These are phyloP conservation scores for Colletotrichum sp. DNA, from an alignment of 2,329 filamentous ascomycete genomes.

Conservation along the genomic window DNA sequence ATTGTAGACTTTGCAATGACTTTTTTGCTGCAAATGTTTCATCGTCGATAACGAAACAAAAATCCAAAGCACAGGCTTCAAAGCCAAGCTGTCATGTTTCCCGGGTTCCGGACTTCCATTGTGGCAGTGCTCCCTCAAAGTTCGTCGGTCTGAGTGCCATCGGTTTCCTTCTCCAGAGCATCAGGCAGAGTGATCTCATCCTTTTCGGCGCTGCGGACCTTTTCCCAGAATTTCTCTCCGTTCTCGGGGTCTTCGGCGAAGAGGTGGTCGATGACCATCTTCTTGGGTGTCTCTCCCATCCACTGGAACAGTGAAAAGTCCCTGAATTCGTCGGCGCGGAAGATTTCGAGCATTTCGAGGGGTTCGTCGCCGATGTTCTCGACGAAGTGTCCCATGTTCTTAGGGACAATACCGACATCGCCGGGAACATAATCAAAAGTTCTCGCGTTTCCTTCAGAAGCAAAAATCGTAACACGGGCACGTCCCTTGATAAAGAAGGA, in stretches of 20 bases:
- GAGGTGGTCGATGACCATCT: constrained; percentile 69
- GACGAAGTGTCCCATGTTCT: constrained; percentile 81
- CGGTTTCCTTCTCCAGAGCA: neutral
- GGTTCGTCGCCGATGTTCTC: constrained; percentile 80
- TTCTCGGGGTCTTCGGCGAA: constrained; percentile 67
- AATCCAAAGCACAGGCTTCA: neutral
- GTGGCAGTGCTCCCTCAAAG: constrained; percentile 4
- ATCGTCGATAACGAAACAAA: neutral
- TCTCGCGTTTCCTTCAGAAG: constrained; percentile 68
- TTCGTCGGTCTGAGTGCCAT: neutral
- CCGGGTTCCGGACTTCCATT: neutral
- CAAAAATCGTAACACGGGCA: constrained; percentile 77
- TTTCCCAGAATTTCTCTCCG: constrained; percentile 66
- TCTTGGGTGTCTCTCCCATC: constrained; percentile 74
- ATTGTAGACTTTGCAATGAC: neutral
- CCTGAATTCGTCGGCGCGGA: constrained; percentile 72
- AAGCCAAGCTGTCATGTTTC: neutral
- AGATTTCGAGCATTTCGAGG: constrained; percentile 77
- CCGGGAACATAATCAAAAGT: constrained; percentile 80
- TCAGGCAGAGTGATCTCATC: constrained; percentile 49
- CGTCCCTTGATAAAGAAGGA: constrained; percentile 77
- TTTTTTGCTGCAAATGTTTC: neutral
- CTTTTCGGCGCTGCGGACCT: constrained; percentile 66
- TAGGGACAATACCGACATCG: constrained; percentile 78
- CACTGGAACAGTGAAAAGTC: constrained; percentile 80